Evolutionary conservation across 2,329 filamentous ascomycete genomes (phyloP), one percentile per base, ranked within the genome.

Genomic region (Calcarisporium arbuscula): DNA sequence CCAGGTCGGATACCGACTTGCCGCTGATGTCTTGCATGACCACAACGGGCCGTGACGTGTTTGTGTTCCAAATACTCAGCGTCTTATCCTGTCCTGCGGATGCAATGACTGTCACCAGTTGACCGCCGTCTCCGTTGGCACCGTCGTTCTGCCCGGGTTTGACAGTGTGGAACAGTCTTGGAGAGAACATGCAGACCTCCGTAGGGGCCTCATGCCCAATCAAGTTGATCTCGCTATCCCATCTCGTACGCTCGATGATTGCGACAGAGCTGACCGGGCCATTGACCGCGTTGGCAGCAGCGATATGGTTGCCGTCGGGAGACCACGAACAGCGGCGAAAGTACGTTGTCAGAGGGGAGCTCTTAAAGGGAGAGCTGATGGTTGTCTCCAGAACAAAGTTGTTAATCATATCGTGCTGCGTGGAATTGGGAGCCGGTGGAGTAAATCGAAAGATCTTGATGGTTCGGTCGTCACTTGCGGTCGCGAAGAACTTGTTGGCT

Each of bases 401-500:
- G 62, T 94, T 94, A 44, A 92, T 80, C 65, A 95, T 92, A 56
- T 98, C 92, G 55, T 96, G 87, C 35, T 90, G 80, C 2, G 86
- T 94, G 22, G 92, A 86, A 56, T 95, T 95, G 8, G 92, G 85
- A 2, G 82, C 76, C 0, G 92, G 89, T 2, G 90, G 84, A 3
- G 85, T 95, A 58, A 95, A 98, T 39, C 89, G 80, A 61, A 94
- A 96, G 50, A 98, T 86, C 58, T 94, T 94, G 61, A 98, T 94
- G 3, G 88, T 90, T 40, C 92, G 80, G 60, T 98, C 92, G 58
- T 98, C 92, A 62, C 88, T 95, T 3, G 94, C 89, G 1, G 94
- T 98, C 12, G 94, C 92, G 61, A 98, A 98, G 68, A 95, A 98
- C 57, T 96, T 98, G 67, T 96, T 96, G 27, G 92, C 92, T 1